phyloP scores from a whole-genome alignment of 2,329 filamentous ascomycete genomes.

The Colletotrichum cordylinicola region DNA sequence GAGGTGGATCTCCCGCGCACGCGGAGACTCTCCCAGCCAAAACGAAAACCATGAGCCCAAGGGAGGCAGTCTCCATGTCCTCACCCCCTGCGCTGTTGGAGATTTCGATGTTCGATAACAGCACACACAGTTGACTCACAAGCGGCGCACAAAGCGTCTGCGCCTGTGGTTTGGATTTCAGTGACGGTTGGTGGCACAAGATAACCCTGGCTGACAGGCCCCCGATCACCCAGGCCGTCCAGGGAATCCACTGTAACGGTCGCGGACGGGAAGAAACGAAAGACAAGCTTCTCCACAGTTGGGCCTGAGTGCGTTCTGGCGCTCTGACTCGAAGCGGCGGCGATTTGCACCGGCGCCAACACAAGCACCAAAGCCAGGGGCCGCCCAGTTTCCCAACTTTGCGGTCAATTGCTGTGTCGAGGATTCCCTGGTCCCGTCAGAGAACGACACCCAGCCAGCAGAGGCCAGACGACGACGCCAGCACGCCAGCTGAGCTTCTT shows the following conservation, averaged over 20 bases:
- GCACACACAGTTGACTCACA: background rate
- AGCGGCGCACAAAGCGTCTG: background rate
- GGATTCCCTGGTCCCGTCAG: background rate
- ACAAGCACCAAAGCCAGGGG: conserved; percentile 2
- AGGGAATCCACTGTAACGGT: conserved; percentile 15
- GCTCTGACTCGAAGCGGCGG: conserved; percentile 19
- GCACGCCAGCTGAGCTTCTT: conserved; percentile 6
- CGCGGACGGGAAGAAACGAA: conserved; percentile 23
- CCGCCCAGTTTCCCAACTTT: conserved; percentile 2
- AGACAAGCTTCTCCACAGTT: conserved; percentile 37
- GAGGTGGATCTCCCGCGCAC: conserved; percentile 13
- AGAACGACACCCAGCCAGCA: conserved; percentile 4
- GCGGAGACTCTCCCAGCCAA: background rate
- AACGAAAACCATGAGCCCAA: background rate
- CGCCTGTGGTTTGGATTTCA: background rate
- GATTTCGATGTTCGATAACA: background rate
- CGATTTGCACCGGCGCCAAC: conserved; percentile 21
- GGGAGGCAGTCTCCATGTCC: background rate
- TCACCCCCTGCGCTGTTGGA: background rate
- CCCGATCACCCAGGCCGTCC: background rate
- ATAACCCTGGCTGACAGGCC: background rate
- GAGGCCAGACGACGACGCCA: background rate
- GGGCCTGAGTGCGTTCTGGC: conserved; percentile 38
- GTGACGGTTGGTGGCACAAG: background rate
- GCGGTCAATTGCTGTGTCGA: conserved; percentile 7